Percentiles rank a stretch among this genome's conserved stretches.
Evolutionary conservation across 768 basidiomycete genomes (phyloP).

Genomic region (Sporobolomyces roseus): DNA sequence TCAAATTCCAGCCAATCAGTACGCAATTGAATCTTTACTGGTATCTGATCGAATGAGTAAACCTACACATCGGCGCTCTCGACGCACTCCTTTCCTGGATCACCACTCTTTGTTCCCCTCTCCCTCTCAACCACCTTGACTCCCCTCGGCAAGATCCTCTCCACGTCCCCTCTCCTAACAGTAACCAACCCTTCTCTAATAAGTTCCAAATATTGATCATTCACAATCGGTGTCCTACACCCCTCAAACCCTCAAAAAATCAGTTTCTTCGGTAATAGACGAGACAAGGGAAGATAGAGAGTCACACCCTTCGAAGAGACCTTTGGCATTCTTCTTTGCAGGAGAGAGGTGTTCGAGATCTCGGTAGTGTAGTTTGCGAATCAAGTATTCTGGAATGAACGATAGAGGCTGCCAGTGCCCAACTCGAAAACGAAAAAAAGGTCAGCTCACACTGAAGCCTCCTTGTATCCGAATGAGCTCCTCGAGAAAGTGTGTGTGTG

Average conservation of each 20-base stretch:
- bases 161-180: slow-evolving; percentile 56
- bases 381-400: slow-evolving; percentile 20
- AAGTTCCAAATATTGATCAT: slow-evolving; percentile 56
- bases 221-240: slow-evolving; percentile 50
- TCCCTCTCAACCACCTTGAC: slow-evolving; percentile 52
- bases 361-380: slow-evolving; percentile 33
- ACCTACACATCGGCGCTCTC: slow-evolving; percentile 52
- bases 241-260: too few species aligned
- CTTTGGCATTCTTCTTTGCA: slow-evolving; percentile 34
- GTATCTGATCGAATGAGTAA: too few species aligned
- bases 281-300: too few species aligned
- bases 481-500: too few species aligned
- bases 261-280: too few species aligned
- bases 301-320: slow-evolving; percentile 55
- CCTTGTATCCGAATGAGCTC: too few species aligned
- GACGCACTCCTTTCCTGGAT: slow-evolving; percentile 46
- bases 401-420: slow-evolving; percentile 5
- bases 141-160: slow-evolving; percentile 50
- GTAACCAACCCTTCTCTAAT: slow-evolving; percentile 52
- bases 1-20: not conserved
- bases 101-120: slow-evolving; percentile 49
- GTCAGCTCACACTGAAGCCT: not conserved
- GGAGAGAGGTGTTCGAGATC: slow-evolving; percentile 22
- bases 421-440: not conserved
- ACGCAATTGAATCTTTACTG: not conserved